phyloP scores from a whole-genome alignment of 768 basidiomycete genomes.

The Cytidiella melzeri region DNA sequence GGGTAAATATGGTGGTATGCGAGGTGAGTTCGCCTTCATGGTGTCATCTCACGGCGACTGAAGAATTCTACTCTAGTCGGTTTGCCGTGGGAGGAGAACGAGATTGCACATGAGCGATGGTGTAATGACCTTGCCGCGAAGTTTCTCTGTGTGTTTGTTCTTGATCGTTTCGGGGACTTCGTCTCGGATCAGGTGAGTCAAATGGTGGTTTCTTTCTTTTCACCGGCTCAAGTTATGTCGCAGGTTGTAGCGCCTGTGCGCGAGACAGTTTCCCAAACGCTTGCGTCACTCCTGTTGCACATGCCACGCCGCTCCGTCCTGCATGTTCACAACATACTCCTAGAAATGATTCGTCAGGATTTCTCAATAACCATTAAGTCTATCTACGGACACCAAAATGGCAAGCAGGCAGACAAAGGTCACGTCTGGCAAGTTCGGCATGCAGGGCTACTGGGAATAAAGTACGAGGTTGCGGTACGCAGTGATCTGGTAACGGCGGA shows the following conservation, averaged over 20 bases:
- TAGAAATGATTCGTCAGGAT: slow-evolving; percentile 92
- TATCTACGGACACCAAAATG: slow-evolving; percentile 15
- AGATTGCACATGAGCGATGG: slow-evolving; percentile 73
- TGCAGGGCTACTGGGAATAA: slow-evolving; percentile 94
- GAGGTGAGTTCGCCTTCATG: slow-evolving; percentile 37
- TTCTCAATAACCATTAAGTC: slow-evolving; percentile 43
- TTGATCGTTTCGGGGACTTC: slow-evolving; percentile 98
- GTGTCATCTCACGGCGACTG: slow-evolving; percentile 1
- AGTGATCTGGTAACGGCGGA: slow-evolving; percentile 66
- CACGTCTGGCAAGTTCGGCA: slow-evolving; percentile 97
- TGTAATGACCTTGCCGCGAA: slow-evolving; percentile 84
- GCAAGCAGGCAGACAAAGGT: slow-evolving; percentile 30
- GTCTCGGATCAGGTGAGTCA: slow-evolving; percentile 75
- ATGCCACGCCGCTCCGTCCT: slow-evolving; percentile 78
- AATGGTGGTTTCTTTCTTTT: neutral
- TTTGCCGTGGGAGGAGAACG: slow-evolving; percentile 50
- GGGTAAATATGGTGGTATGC: slow-evolving; percentile 78
- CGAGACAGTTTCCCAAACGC: slow-evolving; percentile 91
- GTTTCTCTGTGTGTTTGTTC: slow-evolving; percentile 82
- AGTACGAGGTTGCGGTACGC: slow-evolving; percentile 95
- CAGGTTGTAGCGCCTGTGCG: slow-evolving; percentile 92
- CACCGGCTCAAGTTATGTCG: neutral
- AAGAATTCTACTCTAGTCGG: slow-evolving; percentile 36
- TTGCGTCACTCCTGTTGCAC: slow-evolving; percentile 83
- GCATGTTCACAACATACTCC: slow-evolving; percentile 76